Base-by-base conservation (phyloP, 1,284 basidiomycete species). In the Trametes hirsuta region DNA sequence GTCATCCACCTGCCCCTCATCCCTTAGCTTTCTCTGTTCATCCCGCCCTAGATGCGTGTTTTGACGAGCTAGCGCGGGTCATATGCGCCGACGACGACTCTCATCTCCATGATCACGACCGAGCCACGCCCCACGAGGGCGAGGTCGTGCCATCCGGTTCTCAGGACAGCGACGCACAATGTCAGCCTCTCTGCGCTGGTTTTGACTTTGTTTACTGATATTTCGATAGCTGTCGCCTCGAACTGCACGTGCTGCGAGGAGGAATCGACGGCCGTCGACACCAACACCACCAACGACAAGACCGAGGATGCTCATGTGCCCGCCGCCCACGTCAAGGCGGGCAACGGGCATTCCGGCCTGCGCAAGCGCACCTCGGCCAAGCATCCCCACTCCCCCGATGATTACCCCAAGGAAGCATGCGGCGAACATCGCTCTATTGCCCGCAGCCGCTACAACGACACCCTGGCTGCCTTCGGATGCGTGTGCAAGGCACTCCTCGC, bases 21-120 rank as follows among this genome's bases (percentile, higher is more conserved):
- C 11, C 22, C 24, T 22, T 39, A 15, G 18, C 15, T 12, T 21
- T 21, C 18, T 9, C 25, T 18, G 3, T 10, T 30, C 6, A 10
- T 11, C 2, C 11, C 4, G 18, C 41, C 15, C 24, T 24, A 74
- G 72, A 72, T 53, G 34, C 54, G 11, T 74, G 72, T 45, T 53
- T 74, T 22, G 68, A 72, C 24, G 53, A 71, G 41, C 65, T 72
- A 6, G 72, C 72, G 9, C 65, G 68, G 40, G 70, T 66, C 12
- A 72, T 74, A 9, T 74, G 72, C 51, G 71, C 69, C 12, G 67
- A 71, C 37, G 71, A 74, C 51, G 69, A 71, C 47, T 66, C 55
- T 14, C 72, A 74, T 50, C 53, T 72, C 9, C 72, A 74, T 18
- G 62, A 51, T 25, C 37, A 55, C 25, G 25, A 40, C 18, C 39